phyloP scores from a whole-genome alignment of 495 filamentous ascomycete genomes.

The Xylaria sp. region DNA sequence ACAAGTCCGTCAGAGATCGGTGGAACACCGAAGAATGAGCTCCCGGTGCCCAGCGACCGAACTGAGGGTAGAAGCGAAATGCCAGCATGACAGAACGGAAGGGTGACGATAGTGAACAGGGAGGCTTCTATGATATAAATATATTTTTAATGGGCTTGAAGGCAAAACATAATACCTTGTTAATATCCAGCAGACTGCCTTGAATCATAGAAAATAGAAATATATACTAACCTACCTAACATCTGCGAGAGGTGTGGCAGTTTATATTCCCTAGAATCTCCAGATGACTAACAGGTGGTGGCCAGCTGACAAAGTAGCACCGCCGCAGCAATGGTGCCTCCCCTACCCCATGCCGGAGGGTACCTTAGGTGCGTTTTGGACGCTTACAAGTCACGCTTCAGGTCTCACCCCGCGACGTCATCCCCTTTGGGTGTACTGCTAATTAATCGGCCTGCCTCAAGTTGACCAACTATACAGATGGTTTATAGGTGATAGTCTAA shows the following conservation, averaged over 20 bases:
- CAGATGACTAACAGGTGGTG: too few species aligned
- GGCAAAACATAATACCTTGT: too few species aligned
- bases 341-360: too few species aligned
- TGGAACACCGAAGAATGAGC: slow-evolving; percentile 6
- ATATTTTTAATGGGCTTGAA: background rate
- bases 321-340: background rate
- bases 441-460: background rate
- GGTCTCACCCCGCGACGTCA: slow-evolving; percentile 23
- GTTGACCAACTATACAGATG: background rate
- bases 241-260: too few species aligned
- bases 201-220: too few species aligned
- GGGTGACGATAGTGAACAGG: too few species aligned
- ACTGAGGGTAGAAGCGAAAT: slow-evolving; percentile 7
- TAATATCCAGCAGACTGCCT: too few species aligned
- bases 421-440: background rate
- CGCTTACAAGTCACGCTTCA: slow-evolving; percentile 15
- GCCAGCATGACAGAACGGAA: background rate
- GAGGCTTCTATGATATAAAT: background rate
- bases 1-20: background rate
- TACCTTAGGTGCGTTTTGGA: too few species aligned
- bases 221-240: background rate
- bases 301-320: background rate
- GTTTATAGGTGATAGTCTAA: background rate
- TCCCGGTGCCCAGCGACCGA: background rate
- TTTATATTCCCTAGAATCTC: too few species aligned